phyloP scores from a whole-genome alignment of 2,329 filamentous ascomycete genomes.

The Whalleya microplaca region DNA sequence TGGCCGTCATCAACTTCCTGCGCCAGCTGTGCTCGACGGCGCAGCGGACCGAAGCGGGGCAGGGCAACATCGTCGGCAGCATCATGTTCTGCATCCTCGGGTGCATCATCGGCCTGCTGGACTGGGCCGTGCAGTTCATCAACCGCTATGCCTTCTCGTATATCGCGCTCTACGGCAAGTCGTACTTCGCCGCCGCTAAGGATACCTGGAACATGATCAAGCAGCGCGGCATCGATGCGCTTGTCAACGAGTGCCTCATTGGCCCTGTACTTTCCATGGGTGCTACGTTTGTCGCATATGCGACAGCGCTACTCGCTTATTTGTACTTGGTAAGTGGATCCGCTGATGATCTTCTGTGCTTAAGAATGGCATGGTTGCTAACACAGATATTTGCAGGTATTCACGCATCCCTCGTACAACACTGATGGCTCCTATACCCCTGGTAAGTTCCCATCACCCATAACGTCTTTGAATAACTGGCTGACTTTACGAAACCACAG shows the following conservation, averaged over 20 bases:
- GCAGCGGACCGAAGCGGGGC: slow-evolving; percentile 62
- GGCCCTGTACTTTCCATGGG: slow-evolving; percentile 60
- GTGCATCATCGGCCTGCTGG: slow-evolving; percentile 75
- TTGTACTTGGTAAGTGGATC: slow-evolving; percentile 83
- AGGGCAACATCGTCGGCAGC: slow-evolving; percentile 67
- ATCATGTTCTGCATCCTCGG: slow-evolving; percentile 75
- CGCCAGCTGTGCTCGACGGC: slow-evolving; percentile 83
- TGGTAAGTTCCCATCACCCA: slow-evolving; percentile 21
- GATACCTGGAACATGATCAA: slow-evolving; percentile 92
- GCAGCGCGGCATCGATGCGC: slow-evolving; percentile 85
- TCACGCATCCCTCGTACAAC: slow-evolving; percentile 33
- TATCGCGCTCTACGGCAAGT: slow-evolving; percentile 89
- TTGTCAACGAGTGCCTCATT: slow-evolving; percentile 87
- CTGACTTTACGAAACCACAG: slow-evolving; percentile 17
- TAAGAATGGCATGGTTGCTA: slow-evolving; percentile 3
- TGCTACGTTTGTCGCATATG: slow-evolving; percentile 80
- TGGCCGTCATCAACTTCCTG: slow-evolving; percentile 85
- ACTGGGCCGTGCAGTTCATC: slow-evolving; percentile 87
- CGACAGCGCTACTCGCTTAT: slow-evolving; percentile 80
- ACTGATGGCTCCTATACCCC: slow-evolving; percentile 31
- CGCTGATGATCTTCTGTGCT: slow-evolving; percentile 47
- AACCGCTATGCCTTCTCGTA: slow-evolving; percentile 94
- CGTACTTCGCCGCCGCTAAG: slow-evolving; percentile 85
- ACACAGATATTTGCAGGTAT: slow-evolving; percentile 23
- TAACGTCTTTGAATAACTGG: not conserved